Evolutionary conservation across 2,329 filamentous ascomycete genomes (phyloP).

Genomic region (Penicillium sclerotiorum): DNA sequence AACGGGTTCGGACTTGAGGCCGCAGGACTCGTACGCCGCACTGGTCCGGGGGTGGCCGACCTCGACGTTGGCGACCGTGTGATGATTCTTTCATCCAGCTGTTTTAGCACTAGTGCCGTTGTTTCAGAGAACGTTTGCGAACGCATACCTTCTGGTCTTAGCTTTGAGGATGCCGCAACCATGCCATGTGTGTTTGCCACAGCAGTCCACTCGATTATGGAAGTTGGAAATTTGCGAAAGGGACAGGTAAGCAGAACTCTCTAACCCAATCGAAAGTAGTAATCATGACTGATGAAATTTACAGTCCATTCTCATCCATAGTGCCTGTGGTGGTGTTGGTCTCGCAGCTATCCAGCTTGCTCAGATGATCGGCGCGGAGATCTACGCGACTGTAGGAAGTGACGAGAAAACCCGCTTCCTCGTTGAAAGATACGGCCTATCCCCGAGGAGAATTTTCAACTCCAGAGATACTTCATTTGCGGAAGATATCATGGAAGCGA

Average conservation of each 20-base stretch:
- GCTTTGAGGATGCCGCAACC: conserved; percentile 22
- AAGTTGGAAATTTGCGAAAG: conserved; percentile 24
- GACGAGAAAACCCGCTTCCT: conserved; percentile 27
- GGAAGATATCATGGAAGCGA: conserved; percentile 17
- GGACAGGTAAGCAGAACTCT: conserved; percentile 19
- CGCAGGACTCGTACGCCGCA: conserved; percentile 22
- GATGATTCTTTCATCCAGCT: conserved; percentile 11
- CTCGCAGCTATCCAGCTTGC: conserved; percentile 30
- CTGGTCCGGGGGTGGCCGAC: conserved; percentile 23
- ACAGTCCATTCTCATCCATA: conserved; percentile 32
- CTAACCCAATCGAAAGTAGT: not conserved
- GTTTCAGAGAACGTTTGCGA: conserved; percentile 16
- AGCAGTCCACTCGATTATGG: conserved; percentile 22
- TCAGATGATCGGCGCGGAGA: conserved; percentile 25
- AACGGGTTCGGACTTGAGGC: conserved; percentile 25
- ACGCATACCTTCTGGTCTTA: conserved; percentile 15
- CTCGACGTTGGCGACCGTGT: conserved; percentile 29
- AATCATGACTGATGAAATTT: not conserved
- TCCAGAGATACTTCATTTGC: conserved; percentile 25
- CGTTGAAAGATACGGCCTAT: conserved; percentile 21
- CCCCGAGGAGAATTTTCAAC: conserved; percentile 25
- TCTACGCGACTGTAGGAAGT: conserved; percentile 29
- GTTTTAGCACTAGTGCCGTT: conserved; percentile 13
- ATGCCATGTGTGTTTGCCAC: conserved; percentile 25
- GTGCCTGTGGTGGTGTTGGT: conserved; percentile 31